phyloP scores from a whole-genome alignment of 805 yeast species.

The Monosporozyma solicola region DNA sequence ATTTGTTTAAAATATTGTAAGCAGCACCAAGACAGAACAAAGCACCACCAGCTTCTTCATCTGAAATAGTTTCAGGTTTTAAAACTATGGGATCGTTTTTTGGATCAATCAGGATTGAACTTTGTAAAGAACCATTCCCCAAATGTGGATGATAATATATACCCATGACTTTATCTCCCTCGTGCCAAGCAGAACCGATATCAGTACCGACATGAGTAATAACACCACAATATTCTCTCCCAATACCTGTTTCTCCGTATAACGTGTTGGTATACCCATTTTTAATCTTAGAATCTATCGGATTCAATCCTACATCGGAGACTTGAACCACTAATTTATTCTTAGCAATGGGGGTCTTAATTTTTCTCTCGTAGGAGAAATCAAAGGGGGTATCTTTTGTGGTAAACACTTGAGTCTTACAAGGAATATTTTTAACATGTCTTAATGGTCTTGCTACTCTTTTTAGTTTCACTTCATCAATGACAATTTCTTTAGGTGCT shows the following conservation, averaged over 20 bases:
- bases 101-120: conserved; percentile 49
- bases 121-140: conserved; percentile 49
- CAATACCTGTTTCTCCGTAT: conserved; percentile 53
- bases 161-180: conserved; percentile 64
- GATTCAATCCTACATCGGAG: conserved; percentile 51
- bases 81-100: conserved; percentile 38
- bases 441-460: conserved; percentile 42
- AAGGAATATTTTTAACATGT: conserved; percentile 43
- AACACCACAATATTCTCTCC: conserved; percentile 61
- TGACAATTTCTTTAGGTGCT: conserved; percentile 20
- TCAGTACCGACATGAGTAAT: conserved; percentile 47
- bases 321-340: conserved; percentile 50
- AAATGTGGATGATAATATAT: conserved; percentile 41
- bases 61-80: conserved; percentile 40
- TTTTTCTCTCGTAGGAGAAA: conserved; percentile 46
- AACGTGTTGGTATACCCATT: conserved; percentile 45
- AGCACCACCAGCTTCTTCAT: conserved; percentile 54
- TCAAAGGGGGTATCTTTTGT: conserved; percentile 31
- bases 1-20: conserved; percentile 32
- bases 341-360: conserved; percentile 40
- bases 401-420: conserved; percentile 37
- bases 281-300: conserved; percentile 54
- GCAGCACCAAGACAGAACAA: conserved; percentile 62
- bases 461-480: conserved; percentile 16
- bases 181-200: conserved; percentile 31